phyloP scores from a whole-genome alignment of 1,284 basidiomycete species.

The Cryptococcus deneoformans region DNA sequence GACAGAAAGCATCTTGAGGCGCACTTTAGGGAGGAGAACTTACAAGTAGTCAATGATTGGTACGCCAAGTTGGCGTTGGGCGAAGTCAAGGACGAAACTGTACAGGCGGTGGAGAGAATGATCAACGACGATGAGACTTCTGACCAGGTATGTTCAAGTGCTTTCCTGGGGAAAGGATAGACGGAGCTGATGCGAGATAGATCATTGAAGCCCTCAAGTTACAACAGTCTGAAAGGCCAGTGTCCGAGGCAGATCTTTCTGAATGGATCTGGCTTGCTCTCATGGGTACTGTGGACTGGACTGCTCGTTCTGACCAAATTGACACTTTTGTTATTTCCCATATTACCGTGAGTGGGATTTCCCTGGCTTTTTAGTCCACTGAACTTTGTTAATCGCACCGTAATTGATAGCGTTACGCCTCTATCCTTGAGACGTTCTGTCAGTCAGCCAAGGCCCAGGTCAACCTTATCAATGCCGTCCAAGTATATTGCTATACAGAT shows the following conservation, averaged over 20 bases:
- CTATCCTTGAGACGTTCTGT: constrained; percentile 85
- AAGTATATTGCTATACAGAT: constrained; percentile 93
- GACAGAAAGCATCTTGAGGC: constrained; percentile 70
- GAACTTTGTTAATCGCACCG: neutral
- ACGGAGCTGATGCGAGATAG: constrained; percentile 47
- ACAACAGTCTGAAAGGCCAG: constrained; percentile 54
- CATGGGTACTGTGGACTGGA: constrained; percentile 82
- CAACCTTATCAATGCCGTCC: constrained; percentile 85
- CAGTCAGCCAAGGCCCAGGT: constrained; percentile 84
- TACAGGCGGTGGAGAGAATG: constrained; percentile 61
- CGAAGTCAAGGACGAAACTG: constrained; percentile 65
- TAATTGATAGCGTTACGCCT: constrained; percentile 64
- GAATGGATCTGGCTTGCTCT: constrained; percentile 89
- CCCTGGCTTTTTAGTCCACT: constrained; percentile 7
- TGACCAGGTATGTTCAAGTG: constrained; percentile 57
- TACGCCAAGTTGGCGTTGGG: constrained; percentile 82
- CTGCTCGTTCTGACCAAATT: constrained; percentile 81
- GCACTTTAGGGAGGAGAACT: constrained; percentile 76
- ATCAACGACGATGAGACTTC: constrained; percentile 58
- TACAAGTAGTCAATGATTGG: constrained; percentile 82
- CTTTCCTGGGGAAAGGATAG: neutral
- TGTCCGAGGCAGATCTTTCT: constrained; percentile 79
- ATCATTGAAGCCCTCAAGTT: constrained; percentile 69
- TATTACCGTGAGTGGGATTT: constrained; percentile 59
- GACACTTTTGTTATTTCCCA: constrained; percentile 79